Evolutionary conservation across 352 stramenopile species (phyloP), one percentile per base, ranked within the genome.

Genomic region (Chrysophaeum taylorii): DNA sequence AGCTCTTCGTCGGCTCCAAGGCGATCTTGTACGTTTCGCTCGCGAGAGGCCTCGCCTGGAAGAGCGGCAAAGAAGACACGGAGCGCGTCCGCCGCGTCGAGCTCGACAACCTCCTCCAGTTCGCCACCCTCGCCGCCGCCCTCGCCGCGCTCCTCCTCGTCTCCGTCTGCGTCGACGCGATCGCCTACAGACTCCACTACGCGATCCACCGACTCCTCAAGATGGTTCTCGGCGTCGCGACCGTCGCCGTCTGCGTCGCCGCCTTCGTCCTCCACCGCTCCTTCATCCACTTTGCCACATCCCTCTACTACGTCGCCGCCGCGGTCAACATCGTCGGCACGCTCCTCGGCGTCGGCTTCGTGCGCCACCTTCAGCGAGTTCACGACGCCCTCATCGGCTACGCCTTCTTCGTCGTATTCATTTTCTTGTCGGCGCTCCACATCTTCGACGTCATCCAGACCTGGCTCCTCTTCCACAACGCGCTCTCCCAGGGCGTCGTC

Each of bases 381-480:
- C 92, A 98, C 74, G 93, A 98, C 75, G 79, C 94, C 38, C 78
- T 95, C 36, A 86, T 96, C 41, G 92, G 89, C 15, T 80, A 96
- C 53, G 80, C 96, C 48, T 92, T 94, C 52, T 90, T 97, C 73
- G 84, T 89, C 53, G 75, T 96, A 29, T 87, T 98, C 35, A 83
- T 96, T 62, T 75, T 96, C 25, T 80, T 97, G 23, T 86, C 86
- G 36, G 89, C 91, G 36, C 68, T 93, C 21, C 80, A 88, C 62
- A 82, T 96, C 52, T 89, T 89, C 18, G 84, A 89, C 67, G 89
- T 94, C 73, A 89, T 97, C 50, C 92, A 98, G 79, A 97, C 92
- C 37, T 97, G 91, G 92, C 79, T 98, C 57, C 81, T 98, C 0
- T 98, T 97, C 81, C 94, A 97, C 81, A 97, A 98, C 75, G 93